Evolutionary conservation across 305 asterid genomes (phyloP).

Genomic region (Fraxinus sp.): DNA sequence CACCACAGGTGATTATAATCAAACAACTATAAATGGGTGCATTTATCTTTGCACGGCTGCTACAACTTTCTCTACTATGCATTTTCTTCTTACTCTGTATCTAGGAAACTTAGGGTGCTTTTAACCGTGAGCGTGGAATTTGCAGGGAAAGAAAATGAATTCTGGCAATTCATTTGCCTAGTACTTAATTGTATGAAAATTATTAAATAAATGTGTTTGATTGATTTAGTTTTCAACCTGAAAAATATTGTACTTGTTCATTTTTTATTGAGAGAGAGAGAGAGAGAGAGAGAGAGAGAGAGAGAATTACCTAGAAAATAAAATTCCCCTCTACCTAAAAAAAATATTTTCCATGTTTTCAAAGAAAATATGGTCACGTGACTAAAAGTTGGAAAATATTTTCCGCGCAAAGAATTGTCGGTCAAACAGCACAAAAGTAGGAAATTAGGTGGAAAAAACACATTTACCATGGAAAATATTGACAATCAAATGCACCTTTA

Average conservation of each 20-base stretch:
- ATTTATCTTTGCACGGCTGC: slow-evolving; percentile 18
- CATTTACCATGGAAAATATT: too few relatives aligned
- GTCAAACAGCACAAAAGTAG: too few relatives aligned
- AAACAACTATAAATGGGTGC: neutral
- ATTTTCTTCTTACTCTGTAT: neutral
- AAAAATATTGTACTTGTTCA: neutral
- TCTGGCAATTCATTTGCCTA: too few relatives aligned
- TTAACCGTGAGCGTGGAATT: neutral
- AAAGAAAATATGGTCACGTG: too few relatives aligned
- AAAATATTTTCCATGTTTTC: neutral
- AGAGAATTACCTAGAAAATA: too few relatives aligned
- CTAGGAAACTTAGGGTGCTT: neutral
- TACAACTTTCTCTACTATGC: neutral
- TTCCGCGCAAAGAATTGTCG: too few relatives aligned
- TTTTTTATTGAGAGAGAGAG: neutral
- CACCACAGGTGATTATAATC: slow-evolving; percentile 73
- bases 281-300: neutral
- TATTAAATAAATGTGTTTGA: too few relatives aligned
- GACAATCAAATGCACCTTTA: neutral
- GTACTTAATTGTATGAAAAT: neutral
- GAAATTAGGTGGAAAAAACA: too few relatives aligned
- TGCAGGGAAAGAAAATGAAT: too few relatives aligned
- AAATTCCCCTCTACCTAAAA: neutral
- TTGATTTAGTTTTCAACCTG: neutral
- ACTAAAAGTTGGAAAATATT: too few relatives aligned